Evolutionary conservation across 1,284 basidiomycete genomes (phyloP).

Genomic region (Mycena sp.): DNA sequence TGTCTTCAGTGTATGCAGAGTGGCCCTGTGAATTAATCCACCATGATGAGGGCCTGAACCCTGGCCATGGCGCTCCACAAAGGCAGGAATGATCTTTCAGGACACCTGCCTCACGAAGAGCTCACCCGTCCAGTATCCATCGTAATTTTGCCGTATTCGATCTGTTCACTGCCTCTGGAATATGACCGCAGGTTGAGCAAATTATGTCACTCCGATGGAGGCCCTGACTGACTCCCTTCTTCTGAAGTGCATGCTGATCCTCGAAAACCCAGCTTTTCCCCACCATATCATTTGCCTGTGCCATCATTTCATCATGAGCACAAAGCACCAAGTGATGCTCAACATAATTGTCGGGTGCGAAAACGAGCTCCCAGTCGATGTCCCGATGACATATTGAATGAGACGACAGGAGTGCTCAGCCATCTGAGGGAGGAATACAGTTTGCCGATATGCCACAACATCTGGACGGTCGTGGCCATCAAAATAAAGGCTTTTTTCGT

Average conservation of each 20-base stretch:
- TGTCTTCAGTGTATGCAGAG: conserved; percentile 48
- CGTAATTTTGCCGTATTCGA: conserved; percentile 56
- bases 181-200: conserved; percentile 42
- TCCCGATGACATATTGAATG: conserved; percentile 39
- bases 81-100: conserved; percentile 49
- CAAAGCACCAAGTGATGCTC: conserved; percentile 40
- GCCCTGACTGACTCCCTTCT: conserved; percentile 48
- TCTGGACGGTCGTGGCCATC: conserved; percentile 45
- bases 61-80: conserved; percentile 43
- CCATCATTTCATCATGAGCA: conserved; percentile 51
- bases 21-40: conserved; percentile 55
- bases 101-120: conserved; percentile 48
- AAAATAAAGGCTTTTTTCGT: conserved; percentile 43
- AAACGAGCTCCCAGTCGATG: conserved; percentile 34
- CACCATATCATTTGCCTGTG: conserved; percentile 46
- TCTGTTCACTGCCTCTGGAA: conserved; percentile 39
- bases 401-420: conserved; percentile 29
- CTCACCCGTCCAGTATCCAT: conserved; percentile 55
- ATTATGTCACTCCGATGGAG: conserved; percentile 44
- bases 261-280: conserved; percentile 43
- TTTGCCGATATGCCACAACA: conserved; percentile 33
- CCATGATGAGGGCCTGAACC: conserved; percentile 46
- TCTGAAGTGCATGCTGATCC: conserved; percentile 43
- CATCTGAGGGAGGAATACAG: conserved; percentile 31
- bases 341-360: conserved; percentile 34